phyloP scores from a whole-genome alignment of 345 rosid genomes.

The Gossypium australe region DNA sequence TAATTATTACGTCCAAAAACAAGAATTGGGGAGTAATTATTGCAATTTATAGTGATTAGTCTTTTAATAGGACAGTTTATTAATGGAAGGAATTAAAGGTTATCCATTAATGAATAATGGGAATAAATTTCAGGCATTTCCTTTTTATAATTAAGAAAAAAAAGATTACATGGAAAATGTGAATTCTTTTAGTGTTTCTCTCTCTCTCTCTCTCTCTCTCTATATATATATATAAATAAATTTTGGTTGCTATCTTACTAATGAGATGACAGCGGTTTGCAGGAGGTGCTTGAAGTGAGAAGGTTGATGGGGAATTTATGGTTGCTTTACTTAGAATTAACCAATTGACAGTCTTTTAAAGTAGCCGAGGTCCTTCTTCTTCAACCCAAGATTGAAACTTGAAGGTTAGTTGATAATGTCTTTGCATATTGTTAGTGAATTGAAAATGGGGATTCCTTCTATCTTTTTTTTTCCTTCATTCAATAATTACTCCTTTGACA shows the following conservation, averaged over 20 bases:
- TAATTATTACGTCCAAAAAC: background rate
- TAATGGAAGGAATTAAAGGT: background rate
- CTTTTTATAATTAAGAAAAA: background rate
- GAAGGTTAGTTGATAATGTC: constrained; percentile 18
- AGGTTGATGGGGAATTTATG: constrained; percentile 4
- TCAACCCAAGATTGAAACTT: constrained; percentile 5
- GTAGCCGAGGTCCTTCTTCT: constrained; percentile 2
- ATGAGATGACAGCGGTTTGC: background rate
- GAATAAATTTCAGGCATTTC: background rate
- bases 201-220: no score
- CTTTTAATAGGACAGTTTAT: background rate
- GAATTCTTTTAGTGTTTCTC: background rate
- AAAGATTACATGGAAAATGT: background rate
- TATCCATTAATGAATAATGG: background rate
- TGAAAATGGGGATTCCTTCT: background rate
- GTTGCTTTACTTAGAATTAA: constrained; percentile 2
- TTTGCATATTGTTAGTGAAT: background rate
- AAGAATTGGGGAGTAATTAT: background rate
- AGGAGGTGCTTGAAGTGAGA: constrained; percentile 11
- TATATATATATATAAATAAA: no score
- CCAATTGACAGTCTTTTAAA: background rate
- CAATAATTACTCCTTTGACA: background rate
- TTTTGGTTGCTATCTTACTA: background rate
- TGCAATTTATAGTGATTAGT: background rate
- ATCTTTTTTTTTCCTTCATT: background rate